Conservation (phyloP, 345 rosid genomes). For the Cardamine chenopodiifolia region DNA sequence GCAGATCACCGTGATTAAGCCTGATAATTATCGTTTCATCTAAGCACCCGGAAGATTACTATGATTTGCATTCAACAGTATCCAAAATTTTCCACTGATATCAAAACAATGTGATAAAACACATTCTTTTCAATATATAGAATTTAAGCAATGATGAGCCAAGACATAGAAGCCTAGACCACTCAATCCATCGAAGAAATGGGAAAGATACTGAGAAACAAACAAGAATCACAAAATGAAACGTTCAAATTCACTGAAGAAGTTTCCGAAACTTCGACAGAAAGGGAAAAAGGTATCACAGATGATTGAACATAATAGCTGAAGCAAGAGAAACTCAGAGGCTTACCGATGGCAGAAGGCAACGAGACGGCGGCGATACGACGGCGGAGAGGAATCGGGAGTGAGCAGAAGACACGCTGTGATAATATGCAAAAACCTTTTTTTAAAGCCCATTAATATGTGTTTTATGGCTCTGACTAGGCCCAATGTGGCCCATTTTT, state of each 20-base stretch:
- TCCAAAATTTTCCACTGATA: neutral
- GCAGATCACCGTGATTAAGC: neutral
- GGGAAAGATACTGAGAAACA: neutral
- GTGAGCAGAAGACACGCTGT: neutral
- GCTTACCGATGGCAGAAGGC: conserved; percentile 6
- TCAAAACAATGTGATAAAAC: neutral
- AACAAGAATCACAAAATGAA: neutral
- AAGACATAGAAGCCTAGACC: neutral
- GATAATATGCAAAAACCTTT: neutral
- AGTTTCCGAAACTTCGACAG: neutral
- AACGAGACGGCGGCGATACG: conserved; percentile 2
- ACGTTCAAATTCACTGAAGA: neutral
- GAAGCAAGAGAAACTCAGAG: neutral
- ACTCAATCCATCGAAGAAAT: conserved; percentile 20
- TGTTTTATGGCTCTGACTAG: neutral
- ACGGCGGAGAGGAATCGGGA: conserved; percentile 2
- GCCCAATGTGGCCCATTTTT: conserved; percentile 1
- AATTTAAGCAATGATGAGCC: neutral
- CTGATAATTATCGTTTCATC: neutral
- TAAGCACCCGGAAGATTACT: neutral
- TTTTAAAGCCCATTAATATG: conserved; percentile 2
- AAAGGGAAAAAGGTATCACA: neutral
- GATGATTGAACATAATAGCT: neutral
- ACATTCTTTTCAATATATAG: neutral
- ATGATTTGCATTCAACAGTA: neutral